Evolutionary conservation across 2,329 filamentous ascomycete genomes (phyloP).

Genomic region (Colletotrichum godetiae): DNA sequence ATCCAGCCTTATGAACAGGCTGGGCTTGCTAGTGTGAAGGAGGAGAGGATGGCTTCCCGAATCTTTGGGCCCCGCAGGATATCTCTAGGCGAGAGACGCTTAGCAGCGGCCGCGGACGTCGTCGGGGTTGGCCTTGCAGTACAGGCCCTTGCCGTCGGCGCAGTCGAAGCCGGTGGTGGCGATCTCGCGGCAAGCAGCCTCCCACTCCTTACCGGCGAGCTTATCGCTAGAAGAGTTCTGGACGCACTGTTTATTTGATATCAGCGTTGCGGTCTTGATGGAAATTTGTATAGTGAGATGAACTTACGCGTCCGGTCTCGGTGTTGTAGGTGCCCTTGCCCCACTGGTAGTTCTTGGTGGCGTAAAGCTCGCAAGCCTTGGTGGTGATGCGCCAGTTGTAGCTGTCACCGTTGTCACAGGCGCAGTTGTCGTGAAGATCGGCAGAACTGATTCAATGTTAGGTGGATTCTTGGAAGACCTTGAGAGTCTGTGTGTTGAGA

Average conservation of each 20-base stretch:
- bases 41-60: not conserved
- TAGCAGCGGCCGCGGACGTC: slow-evolving; percentile 34
- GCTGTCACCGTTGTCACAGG: slow-evolving; percentile 39
- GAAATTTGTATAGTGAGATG: too few species aligned
- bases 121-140: slow-evolving; percentile 33
- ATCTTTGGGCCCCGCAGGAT: not conserved
- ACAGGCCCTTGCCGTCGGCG: slow-evolving; percentile 38
- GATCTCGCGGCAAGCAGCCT: slow-evolving; percentile 35
- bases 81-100: slow-evolving; percentile 11
- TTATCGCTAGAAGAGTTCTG: slow-evolving; percentile 15
- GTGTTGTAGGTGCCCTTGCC: slow-evolving; percentile 34
- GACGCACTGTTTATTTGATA: slow-evolving; percentile 22
- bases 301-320: slow-evolving; percentile 31
- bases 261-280: not conserved
- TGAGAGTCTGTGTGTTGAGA: not conserved
- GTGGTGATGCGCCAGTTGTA: slow-evolving; percentile 40
- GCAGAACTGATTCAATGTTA: slow-evolving; percentile 34
- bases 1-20: slow-evolving; percentile 9
- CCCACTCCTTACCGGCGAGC: slow-evolving; percentile 37
- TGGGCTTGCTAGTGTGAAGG: not conserved
- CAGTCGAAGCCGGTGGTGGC: slow-evolving; percentile 37
- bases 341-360: slow-evolving; percentile 27
- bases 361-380: slow-evolving; percentile 37
- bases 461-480: not conserved
- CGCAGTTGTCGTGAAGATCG: slow-evolving; percentile 38